Conservation (phyloP, 2,329 filamentous ascomycete species). For the Fusarium mexicanum region DNA sequence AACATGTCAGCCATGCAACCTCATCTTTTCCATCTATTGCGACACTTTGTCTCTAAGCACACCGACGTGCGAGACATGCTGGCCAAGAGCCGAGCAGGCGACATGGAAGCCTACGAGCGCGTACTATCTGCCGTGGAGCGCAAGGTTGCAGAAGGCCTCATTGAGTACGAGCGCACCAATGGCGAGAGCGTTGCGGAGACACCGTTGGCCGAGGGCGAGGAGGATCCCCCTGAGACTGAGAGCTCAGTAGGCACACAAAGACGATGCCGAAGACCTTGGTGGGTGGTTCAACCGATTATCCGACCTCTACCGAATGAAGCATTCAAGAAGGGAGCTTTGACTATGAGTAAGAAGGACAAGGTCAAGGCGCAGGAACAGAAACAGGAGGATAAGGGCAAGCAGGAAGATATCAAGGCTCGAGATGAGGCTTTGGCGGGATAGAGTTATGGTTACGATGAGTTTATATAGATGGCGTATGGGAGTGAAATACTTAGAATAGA, state of each 20-base stretch:
- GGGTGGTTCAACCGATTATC: conserved; percentile 89
- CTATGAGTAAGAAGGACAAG: conserved; percentile 75
- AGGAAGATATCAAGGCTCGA: conserved; percentile 40
- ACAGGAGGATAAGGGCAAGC: conserved; percentile 31
- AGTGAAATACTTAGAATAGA: neutral
- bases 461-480: conserved; percentile 30
- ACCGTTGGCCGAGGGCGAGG: conserved; percentile 43
- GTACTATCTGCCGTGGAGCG: conserved; percentile 80
- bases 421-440: conserved; percentile 43
- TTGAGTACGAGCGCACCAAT: conserved; percentile 69
- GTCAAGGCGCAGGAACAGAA: conserved; percentile 48
- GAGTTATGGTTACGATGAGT: neutral
- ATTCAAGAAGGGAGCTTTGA: conserved; percentile 79
- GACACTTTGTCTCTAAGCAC: conserved; percentile 81
- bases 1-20: conserved; percentile 87
- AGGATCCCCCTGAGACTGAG: conserved; percentile 57
- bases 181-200: conserved; percentile 59
- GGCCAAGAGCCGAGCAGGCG: conserved; percentile 72
- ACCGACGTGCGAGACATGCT: conserved; percentile 88
- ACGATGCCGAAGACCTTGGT: conserved; percentile 80
- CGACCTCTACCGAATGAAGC: conserved; percentile 89
- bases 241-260: conserved; percentile 75
- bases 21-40: conserved; percentile 91
- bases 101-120: conserved; percentile 80
- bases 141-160: conserved; percentile 76